Conservation (phyloP, 78 protist genomes). For the Dictyostelium brefeldianum region DNA sequence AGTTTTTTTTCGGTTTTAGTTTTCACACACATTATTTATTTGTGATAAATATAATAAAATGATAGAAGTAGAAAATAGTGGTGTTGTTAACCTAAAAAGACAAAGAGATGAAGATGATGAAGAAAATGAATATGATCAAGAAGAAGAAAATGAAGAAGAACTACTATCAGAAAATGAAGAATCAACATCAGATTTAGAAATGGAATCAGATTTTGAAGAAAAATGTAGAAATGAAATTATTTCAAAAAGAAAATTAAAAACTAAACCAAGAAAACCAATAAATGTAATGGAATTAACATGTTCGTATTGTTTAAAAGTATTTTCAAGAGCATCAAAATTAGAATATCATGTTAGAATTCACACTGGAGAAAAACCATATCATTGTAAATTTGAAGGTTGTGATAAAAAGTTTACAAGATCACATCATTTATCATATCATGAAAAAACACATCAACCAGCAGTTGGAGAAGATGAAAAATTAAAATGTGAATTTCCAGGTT, state of each 20-base stretch:
- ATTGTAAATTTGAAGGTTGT: conserved; percentile 69
- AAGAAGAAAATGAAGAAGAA: conserved; percentile 1
- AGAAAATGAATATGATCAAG: neutral
- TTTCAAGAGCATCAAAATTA: conserved; percentile 43
- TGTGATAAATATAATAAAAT: no score
- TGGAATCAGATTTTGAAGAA: neutral
- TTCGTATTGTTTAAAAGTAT: conserved; percentile 53
- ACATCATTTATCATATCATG: conserved; percentile 59
- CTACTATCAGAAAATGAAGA: neutral
- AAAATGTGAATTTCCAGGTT: conserved; percentile 32
- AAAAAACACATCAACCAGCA: neutral
- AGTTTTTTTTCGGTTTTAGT: no score
- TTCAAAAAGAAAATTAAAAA: neutral
- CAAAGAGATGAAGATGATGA: neutral
- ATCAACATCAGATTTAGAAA: neutral
- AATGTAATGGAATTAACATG: neutral
- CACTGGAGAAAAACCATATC: conserved; percentile 81
- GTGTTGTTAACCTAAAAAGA: no score
- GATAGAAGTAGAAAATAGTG: no score
- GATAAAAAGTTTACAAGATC: conserved; percentile 56
- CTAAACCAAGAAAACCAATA: neutral
- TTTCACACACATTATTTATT: no score
- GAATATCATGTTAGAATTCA: conserved; percentile 63
- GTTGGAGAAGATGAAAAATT: neutral
- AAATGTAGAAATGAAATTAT: neutral